Base-by-base conservation (phyloP, 2,329 filamentous ascomycete species). In the Colletotrichum tamarilloi region DNA sequence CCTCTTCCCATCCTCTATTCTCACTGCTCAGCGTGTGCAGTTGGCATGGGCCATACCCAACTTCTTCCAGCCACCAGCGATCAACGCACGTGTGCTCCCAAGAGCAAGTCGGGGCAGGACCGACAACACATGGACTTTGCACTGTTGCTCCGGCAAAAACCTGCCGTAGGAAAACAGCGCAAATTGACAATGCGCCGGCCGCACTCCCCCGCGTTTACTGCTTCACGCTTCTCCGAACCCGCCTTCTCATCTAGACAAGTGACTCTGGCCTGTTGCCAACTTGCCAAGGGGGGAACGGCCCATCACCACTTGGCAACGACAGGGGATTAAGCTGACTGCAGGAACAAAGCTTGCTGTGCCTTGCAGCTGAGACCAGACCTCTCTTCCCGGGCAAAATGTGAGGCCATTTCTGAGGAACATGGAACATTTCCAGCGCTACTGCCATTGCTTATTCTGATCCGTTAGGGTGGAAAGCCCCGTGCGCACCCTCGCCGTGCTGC, bases 361-460 rank as follows among this genome's bases (percentile, higher is more conserved):
- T 42, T 42, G 9, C 52, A 9, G 42, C 42, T 9, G 16, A 49
- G 42, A 22, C 42, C 19, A 49, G 42, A 49, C 42, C 19, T 42
- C 32, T 56, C 22, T 53, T 24, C 52, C 19, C 59, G n/a, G 19
- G 1, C 26, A 68, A 28, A 35, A 8, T 16, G 52, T 63, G 32
- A 63, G 59, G 35, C 52, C 52, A 57, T 22, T 38, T 49, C 11
- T 42, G 26, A 64, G 52, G 22, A 65, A 56, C 62, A 32, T 26
- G 46, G 53, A 35, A 30, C 64, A 30, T 30, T 30, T 42, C 55
- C 42, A 22, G 16, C 26, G 64, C 68, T 57, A 57, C 35, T 1
- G 6, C 22, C 14, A 9, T 72, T 68, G 26, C 69, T 72, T 68
- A 68, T 68, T 72, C 53, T 32, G 30, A 22, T 72, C 32, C 35